Percentiles rank a stretch among this genome's conserved stretches.
These are phyloP conservation scores for Gastrodia elata DNA, from an alignment of 106 monocot genomes.

Conservation along the genomic window DNA sequence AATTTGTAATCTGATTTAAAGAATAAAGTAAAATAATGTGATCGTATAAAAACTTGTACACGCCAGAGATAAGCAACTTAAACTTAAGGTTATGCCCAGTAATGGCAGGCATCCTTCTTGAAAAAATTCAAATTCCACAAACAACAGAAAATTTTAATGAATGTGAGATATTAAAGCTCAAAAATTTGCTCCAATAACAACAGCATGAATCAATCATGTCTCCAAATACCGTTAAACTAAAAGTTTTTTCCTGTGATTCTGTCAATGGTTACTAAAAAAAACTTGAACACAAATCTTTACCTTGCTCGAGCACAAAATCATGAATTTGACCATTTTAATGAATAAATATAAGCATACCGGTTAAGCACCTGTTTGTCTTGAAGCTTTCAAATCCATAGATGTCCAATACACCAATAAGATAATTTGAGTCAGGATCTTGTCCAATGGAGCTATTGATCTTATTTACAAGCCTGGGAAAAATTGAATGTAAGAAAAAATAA, in stretches of 20 bases:
- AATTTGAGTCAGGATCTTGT: slow-evolving; percentile 44
- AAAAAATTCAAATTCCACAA: neutral
- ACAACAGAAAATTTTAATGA: neutral
- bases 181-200: neutral
- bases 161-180: neutral
- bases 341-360: slow-evolving; percentile 36
- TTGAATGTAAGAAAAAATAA: neutral
- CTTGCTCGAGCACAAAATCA: neutral
- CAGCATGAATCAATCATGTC: too few species aligned
- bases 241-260: neutral
- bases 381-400: slow-evolving; percentile 68
- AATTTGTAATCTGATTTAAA: too few species aligned
- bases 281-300: neutral
- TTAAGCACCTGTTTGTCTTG: slow-evolving; percentile 77
- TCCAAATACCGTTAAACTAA: too few species aligned
- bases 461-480: slow-evolving; percentile 40
- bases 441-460: slow-evolving; percentile 52
- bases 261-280: neutral
- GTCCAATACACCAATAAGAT: slow-evolving; percentile 45
- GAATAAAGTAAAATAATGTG: too few species aligned
- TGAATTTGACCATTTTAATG: slow-evolving; percentile 1
- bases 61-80: neutral
- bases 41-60: neutral
- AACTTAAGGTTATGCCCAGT: neutral
- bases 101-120: neutral